Percentiles rank a stretch among this genome's conserved stretches.
Conservation (phyloP, 2,329 filamentous ascomycete genomes). For the Talaromyces rugulosus region DNA sequence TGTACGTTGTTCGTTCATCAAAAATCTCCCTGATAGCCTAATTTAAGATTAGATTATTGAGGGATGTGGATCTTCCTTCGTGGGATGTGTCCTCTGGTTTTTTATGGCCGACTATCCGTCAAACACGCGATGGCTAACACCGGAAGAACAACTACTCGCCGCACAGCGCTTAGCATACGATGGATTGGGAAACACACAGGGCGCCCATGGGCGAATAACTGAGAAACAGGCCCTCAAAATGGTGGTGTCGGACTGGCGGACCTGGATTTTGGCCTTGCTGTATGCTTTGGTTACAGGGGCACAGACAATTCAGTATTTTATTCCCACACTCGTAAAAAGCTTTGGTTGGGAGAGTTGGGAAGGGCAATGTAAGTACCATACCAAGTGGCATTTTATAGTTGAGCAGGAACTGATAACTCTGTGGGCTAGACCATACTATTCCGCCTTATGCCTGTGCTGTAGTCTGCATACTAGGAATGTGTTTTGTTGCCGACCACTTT, state of each 20-base stretch:
- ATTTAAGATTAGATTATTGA: slow-evolving; percentile 16
- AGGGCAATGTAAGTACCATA: not conserved
- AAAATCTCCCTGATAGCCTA: too few species aligned
- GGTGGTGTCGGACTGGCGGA: not conserved
- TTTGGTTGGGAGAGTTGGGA: slow-evolving; percentile 22
- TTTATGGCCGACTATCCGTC: slow-evolving; percentile 19
- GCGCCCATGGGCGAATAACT: not conserved
- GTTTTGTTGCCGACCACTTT: not conserved
- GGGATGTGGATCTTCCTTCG: slow-evolving; percentile 18
- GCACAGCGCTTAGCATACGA: not conserved
- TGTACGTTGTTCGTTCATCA: not conserved
- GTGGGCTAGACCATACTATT: not conserved
- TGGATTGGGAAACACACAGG: not conserved
- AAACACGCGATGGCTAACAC: slow-evolving; percentile 17
- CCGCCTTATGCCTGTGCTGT: not conserved
- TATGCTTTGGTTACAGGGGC: slow-evolving; percentile 25
- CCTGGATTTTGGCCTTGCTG: slow-evolving; percentile 22
- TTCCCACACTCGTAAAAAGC: slow-evolving; percentile 26
- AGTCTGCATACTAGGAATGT: not conserved
- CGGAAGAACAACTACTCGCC: slow-evolving; percentile 13
- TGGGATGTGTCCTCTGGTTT: slow-evolving; percentile 18
- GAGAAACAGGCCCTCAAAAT: not conserved
- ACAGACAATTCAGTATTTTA: slow-evolving; percentile 31
- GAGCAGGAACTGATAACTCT: not conserved
- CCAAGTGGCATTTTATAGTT: not conserved